These are phyloP conservation scores for Conticribra weissflogii DNA, from an alignment of 108 stramenopile species.

Conservation along the genomic window DNA sequence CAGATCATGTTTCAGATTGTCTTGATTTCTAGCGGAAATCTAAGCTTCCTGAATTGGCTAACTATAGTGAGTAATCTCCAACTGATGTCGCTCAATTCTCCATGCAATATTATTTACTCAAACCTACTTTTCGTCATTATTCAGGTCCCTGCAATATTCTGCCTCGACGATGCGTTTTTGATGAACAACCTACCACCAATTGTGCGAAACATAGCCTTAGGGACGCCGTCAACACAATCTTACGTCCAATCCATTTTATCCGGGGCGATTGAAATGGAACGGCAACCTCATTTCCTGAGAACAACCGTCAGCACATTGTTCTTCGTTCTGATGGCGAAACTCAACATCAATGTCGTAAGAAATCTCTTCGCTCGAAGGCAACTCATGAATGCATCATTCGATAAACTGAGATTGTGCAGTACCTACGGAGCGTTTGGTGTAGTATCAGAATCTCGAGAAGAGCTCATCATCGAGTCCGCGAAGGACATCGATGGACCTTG, in stretches of 20 bases:
- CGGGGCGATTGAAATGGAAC: background rate
- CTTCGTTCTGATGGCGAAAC: conserved; percentile 40
- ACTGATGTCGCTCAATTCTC: background rate
- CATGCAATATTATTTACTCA: conserved; percentile 32
- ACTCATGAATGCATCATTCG: conserved; percentile 74
- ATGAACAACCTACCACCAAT: conserved; percentile 26
- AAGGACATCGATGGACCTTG: conserved; percentile 50
- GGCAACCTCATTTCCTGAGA: conserved; percentile 15
- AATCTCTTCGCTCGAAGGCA: conserved; percentile 56
- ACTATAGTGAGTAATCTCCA: conserved; percentile 45
- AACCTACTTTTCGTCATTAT: background rate
- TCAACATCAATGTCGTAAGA: conserved; percentile 55
- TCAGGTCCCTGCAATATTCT: conserved; percentile 44
- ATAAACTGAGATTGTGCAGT: conserved; percentile 57
- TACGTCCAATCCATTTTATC: conserved; percentile 12
- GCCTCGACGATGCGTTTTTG: conserved; percentile 64
- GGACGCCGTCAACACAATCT: conserved; percentile 17
- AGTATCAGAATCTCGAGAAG: conserved; percentile 55
- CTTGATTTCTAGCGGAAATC: conserved; percentile 60
- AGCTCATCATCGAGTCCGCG: conserved; percentile 59
- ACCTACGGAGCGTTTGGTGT: conserved; percentile 73
- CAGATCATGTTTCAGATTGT: conserved; percentile 66
- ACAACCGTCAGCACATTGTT: conserved; percentile 36
- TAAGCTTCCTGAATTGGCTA: conserved; percentile 72
- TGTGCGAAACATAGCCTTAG: conserved; percentile 20